Conservation (phyloP, 768 basidiomycete species). For the Scleroderma bovista region DNA sequence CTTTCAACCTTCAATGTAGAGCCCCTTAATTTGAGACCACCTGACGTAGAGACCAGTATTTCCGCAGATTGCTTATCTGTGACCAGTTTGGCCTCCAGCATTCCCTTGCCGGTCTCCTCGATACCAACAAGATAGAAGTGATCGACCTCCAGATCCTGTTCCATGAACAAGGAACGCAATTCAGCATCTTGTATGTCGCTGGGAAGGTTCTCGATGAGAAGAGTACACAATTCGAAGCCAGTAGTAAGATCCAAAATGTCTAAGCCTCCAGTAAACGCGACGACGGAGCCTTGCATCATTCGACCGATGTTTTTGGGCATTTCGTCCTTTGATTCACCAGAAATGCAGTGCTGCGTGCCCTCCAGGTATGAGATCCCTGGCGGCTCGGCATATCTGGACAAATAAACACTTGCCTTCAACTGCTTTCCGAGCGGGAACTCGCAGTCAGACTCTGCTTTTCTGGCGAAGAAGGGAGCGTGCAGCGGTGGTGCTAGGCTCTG, state of each 20-base stretch:
- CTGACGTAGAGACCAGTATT: constrained; percentile 37
- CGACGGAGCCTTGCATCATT: constrained; percentile 42
- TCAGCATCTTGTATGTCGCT: constrained; percentile 33
- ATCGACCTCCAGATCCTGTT: constrained; percentile 35
- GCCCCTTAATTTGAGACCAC: constrained; percentile 45
- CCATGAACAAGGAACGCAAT: constrained; percentile 37
- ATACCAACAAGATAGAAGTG: constrained; percentile 32
- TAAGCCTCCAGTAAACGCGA: constrained; percentile 47
- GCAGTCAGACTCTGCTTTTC: neutral
- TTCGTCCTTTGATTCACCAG: neutral
- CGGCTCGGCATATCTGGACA: neutral
- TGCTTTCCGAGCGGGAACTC: neutral
- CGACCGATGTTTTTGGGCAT: neutral
- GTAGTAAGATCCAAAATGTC: constrained; percentile 39
- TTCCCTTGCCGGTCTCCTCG: constrained; percentile 22
- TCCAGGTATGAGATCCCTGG: neutral
- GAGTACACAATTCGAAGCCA: constrained; percentile 48
- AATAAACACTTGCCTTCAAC: neutral
- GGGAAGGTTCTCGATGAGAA: constrained; percentile 44
- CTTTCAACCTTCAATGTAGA: neutral
- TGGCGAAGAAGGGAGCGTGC: neutral
- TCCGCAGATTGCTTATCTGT: constrained; percentile 37
- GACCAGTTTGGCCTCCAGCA: constrained; percentile 39
- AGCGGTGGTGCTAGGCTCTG: neutral
- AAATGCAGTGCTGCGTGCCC: neutral